Percentiles rank a stretch among this genome's conserved stretches.
phyloP scores from a whole-genome alignment of 1,139 yeast species.

The Spathaspora sp. region DNA sequence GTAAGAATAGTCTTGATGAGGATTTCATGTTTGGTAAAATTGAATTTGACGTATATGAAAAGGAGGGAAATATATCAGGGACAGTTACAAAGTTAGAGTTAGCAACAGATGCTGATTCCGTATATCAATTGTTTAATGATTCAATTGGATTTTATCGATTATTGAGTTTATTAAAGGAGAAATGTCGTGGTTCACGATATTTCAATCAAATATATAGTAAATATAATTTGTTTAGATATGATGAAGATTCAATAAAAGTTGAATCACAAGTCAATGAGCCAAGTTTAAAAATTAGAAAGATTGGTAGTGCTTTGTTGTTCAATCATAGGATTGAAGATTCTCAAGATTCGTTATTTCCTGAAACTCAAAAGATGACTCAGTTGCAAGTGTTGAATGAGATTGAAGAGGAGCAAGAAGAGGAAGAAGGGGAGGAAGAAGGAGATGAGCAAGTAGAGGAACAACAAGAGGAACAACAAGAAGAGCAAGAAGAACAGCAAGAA shows the following conservation, averaged over 20 bases:
- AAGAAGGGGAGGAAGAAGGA: neutral
- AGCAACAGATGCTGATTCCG: neutral
- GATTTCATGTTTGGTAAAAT: neutral
- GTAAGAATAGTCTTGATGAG: neutral
- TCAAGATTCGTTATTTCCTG: neutral
- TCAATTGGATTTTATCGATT: neutral
- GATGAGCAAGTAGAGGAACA: neutral
- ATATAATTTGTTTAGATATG: constrained; percentile 2
- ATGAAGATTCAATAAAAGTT: neutral
- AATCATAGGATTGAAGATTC: neutral
- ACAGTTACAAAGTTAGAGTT: neutral
- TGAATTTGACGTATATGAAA: neutral
- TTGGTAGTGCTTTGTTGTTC: constrained; percentile 4
- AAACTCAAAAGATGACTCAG: neutral
- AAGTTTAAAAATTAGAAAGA: neutral
- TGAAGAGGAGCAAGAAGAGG: neutral
- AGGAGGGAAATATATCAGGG: neutral
- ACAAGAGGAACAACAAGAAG: neutral
- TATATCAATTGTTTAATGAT: neutral
- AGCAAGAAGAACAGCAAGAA: neutral
- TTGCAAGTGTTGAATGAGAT: neutral
- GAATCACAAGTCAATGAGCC: constrained; percentile 5
- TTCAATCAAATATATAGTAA: neutral
- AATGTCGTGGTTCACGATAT: neutral
- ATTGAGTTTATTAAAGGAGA: neutral